These are phyloP conservation scores for Catunica adiposa DNA, from an alignment of 2,329 filamentous ascomycete species.

Conservation along the genomic window DNA sequence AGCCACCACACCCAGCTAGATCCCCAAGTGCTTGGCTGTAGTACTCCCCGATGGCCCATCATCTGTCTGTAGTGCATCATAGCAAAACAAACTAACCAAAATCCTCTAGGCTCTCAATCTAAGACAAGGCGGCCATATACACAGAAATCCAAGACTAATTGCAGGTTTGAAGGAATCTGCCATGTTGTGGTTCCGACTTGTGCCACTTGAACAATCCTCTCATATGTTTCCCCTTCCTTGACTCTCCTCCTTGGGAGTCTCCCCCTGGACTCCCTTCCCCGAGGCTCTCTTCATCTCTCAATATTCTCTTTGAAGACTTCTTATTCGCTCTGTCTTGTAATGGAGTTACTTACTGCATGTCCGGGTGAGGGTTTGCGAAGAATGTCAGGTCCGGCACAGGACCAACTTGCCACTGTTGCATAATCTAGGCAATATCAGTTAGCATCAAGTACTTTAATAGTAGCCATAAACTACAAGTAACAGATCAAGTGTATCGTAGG, in stretches of 20 bases:
- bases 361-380: slow-evolving; percentile 33
- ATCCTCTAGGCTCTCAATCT: background rate
- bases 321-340: background rate
- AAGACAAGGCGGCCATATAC: background rate
- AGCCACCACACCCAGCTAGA: too few relatives aligned
- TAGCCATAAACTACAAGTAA: too few relatives aligned
- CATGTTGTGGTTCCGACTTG: background rate
- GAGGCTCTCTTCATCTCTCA: too few relatives aligned
- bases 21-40: too few relatives aligned
- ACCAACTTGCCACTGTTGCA: slow-evolving; percentile 47
- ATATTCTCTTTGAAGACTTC: too few relatives aligned
- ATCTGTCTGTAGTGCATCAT: background rate
- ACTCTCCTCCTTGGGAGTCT: background rate
- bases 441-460: too few relatives aligned
- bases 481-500: too few relatives aligned
- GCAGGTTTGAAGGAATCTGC: background rate
- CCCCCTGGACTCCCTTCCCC: background rate
- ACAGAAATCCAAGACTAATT: background rate
- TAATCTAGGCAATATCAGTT: slow-evolving; percentile 25
- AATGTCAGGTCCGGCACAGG: slow-evolving; percentile 44
- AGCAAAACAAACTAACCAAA: background rate
- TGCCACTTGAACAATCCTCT: background rate
- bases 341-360: slow-evolving; percentile 42
- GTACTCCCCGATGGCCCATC: background rate
- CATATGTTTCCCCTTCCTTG: background rate